Evolutionary conservation across 805 yeast species (phyloP).

Genomic region (Phaffomyces antillensis): DNA sequence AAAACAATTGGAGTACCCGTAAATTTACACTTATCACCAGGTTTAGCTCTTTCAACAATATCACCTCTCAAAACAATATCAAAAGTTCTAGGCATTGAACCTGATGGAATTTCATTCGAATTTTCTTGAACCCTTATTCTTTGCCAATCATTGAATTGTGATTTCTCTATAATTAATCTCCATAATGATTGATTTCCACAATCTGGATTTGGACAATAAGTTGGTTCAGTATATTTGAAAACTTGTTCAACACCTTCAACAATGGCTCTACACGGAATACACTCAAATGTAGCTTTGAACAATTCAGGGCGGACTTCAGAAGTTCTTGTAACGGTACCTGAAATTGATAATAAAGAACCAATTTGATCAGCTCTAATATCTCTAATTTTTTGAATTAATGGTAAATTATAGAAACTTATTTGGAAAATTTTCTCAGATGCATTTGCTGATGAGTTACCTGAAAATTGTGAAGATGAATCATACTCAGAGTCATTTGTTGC

Average conservation of each 20-base stretch:
- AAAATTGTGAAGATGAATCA: constrained; percentile 35
- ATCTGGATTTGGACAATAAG: constrained; percentile 79
- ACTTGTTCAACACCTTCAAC: constrained; percentile 89
- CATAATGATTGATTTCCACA: constrained; percentile 84
- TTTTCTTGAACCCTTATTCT: constrained; percentile 92
- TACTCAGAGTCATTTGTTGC: constrained; percentile 23
- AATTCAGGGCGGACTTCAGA: constrained; percentile 95
- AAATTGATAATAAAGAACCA: constrained; percentile 75
- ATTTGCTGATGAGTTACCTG: constrained; percentile 23
- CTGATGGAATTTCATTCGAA: constrained; percentile 94
- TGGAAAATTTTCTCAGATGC: constrained; percentile 72
- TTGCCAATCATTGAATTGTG: constrained; percentile 94
- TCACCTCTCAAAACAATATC: constrained; percentile 93
- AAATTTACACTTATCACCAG: constrained; percentile 92
- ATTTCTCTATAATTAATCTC: constrained; percentile 76
- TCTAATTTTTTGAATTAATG: constrained; percentile 75
- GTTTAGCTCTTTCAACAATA: constrained; percentile 90
- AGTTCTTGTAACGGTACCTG: constrained; percentile 94
- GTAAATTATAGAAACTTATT: constrained; percentile 81
- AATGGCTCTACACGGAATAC: constrained; percentile 80
- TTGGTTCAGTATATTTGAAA: constrained; percentile 91
- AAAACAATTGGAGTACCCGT: constrained; percentile 93
- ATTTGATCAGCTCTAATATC: constrained; percentile 86
- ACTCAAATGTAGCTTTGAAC: constrained; percentile 76
- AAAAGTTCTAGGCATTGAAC: constrained; percentile 96